phyloP scores from a whole-genome alignment of 192 early-diverging fungal genomes.

The Cetraspora pellucida region DNA sequence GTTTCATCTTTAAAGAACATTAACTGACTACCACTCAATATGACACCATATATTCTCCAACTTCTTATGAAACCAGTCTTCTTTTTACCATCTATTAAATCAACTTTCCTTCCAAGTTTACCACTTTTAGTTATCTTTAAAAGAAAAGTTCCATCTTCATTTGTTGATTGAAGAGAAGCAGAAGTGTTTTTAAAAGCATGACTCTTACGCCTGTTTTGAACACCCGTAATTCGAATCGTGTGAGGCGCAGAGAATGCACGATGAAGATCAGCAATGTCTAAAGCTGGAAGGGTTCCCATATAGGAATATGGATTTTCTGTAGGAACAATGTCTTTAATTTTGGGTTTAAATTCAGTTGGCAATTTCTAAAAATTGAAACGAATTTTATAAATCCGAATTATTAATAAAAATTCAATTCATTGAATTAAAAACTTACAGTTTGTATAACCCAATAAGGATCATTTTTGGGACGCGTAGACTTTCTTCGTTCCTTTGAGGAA shows the following conservation, averaged over 20 bases:
- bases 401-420: no score
- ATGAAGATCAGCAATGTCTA: slow-evolving; percentile 38
- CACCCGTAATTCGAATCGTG: slow-evolving; percentile 40
- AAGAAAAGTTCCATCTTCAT: slow-evolving; percentile 33
- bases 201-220: slow-evolving; percentile 29
- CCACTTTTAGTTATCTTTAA: slow-evolving; percentile 67
- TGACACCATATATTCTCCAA: slow-evolving; percentile 74
- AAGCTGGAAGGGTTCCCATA: slow-evolving; percentile 22
- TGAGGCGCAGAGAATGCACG: slow-evolving; percentile 35
- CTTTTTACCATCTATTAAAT: slow-evolving; percentile 67
- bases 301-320: slow-evolving; percentile 29
- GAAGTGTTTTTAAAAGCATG: no score
- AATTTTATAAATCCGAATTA: no score
- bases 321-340: slow-evolving; percentile 17
- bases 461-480: slow-evolving; percentile 28
- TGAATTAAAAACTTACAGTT: slow-evolving; percentile 13
- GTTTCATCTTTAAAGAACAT: slow-evolving; percentile 66
- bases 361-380: not conserved
- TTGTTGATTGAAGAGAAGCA: no score
- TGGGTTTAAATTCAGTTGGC: slow-evolving; percentile 24
- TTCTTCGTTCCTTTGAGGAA: slow-evolving; percentile 29
- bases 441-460: slow-evolving; percentile 50
- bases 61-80: slow-evolving; percentile 58
- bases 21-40: slow-evolving; percentile 77
- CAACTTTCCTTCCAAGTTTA: slow-evolving; percentile 72